Conservation (phyloP, 2,329 filamentous ascomycete genomes). For the Diplodia intermedia region DNA sequence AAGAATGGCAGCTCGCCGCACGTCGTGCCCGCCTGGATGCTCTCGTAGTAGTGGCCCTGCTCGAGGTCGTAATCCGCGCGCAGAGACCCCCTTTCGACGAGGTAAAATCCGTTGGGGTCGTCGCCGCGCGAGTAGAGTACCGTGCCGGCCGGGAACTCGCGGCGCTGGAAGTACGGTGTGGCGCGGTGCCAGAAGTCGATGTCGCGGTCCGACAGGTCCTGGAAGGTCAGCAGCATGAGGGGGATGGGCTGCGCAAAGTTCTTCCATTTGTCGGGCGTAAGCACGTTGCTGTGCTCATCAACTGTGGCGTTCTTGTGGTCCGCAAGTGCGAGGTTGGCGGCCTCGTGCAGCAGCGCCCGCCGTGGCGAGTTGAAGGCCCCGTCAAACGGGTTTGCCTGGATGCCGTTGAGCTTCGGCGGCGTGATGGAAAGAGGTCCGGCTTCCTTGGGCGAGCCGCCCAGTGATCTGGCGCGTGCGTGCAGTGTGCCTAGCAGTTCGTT, state of each 20-base stretch:
- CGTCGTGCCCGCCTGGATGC: constrained; percentile 91
- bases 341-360: constrained; percentile 75
- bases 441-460: constrained; percentile 52
- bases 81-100: constrained; percentile 87
- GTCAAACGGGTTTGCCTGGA: constrained; percentile 53
- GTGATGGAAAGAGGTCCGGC: constrained; percentile 47
- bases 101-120: constrained; percentile 80
- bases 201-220: constrained; percentile 81
- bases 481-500: constrained; percentile 83
- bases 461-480: constrained; percentile 48
- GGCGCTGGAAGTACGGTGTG: constrained; percentile 74
- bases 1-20: constrained; percentile 98
- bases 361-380: constrained; percentile 76
- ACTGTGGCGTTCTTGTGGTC: constrained; percentile 48
- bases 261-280: constrained; percentile 73
- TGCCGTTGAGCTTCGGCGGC: constrained; percentile 35
- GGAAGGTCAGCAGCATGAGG: constrained; percentile 94
- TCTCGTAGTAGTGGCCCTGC: constrained; percentile 87
- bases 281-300: constrained; percentile 44
- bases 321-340: constrained; percentile 76
- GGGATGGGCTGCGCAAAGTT: constrained; percentile 89
- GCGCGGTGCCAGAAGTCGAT: constrained; percentile 95
- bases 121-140: constrained; percentile 80
- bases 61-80: constrained; percentile 89
- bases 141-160: constrained; percentile 71